These are phyloP conservation scores for Drechmeria coniospora DNA, from an alignment of 2,329 filamentous ascomycete species.

Conservation along the genomic window DNA sequence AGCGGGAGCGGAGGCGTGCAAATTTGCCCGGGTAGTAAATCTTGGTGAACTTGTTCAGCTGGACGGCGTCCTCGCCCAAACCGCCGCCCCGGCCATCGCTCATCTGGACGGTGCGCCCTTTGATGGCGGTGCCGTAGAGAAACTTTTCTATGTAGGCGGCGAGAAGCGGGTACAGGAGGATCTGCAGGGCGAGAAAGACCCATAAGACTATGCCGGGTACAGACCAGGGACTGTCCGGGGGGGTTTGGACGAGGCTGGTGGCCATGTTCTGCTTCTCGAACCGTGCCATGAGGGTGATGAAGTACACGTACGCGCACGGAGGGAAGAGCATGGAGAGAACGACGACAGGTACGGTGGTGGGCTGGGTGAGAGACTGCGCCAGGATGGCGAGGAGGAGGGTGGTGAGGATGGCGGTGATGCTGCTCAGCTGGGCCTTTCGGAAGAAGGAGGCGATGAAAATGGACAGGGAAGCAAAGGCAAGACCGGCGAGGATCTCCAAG, in stretches of 20 bases:
- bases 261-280: conserved; percentile 50
- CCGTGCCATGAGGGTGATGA: conserved; percentile 58
- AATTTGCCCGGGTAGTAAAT: conserved; percentile 55
- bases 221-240: conserved; percentile 51
- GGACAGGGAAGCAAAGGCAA: conserved; percentile 65
- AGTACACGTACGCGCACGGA: conserved; percentile 78
- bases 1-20: conserved; percentile 32
- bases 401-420: conserved; percentile 60
- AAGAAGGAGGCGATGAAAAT: conserved; percentile 74
- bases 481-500: conserved; percentile 60
- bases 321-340: conserved; percentile 65
- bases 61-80: conserved; percentile 40
- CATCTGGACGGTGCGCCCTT: conserved; percentile 37
- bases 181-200: conserved; percentile 64
- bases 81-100: conserved; percentile 11
- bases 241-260: conserved; percentile 43
- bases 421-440: conserved; percentile 73
- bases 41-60: conserved; percentile 61
- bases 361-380: conserved; percentile 55
- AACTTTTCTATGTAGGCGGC: conserved; percentile 58
- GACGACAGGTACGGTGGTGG: conserved; percentile 47
- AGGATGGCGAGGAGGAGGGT: conserved; percentile 67
- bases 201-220: conserved; percentile 64
- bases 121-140: conserved; percentile 60
- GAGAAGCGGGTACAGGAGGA: conserved; percentile 59